These are phyloP conservation scores for Metschnikowia aberdeeniae DNA, from an alignment of 805 yeast genomes.

Conservation along the genomic window DNA sequence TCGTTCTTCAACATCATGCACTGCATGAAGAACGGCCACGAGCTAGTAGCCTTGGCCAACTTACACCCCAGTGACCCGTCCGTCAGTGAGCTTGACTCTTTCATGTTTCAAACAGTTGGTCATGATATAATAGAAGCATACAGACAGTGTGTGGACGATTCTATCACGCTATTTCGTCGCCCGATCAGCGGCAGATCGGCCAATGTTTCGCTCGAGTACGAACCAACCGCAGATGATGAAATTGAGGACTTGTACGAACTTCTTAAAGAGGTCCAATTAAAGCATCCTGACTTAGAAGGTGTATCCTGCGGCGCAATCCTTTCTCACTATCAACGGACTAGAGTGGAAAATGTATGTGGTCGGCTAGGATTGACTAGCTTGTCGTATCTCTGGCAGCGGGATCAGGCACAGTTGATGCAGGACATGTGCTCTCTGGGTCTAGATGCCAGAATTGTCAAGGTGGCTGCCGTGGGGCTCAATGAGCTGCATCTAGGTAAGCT, in stretches of 20 bases:
- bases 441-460: slow-evolving; percentile 86
- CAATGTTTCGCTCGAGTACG: slow-evolving; percentile 66
- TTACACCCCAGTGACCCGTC: slow-evolving; percentile 55
- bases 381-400: slow-evolving; percentile 86
- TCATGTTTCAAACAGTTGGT: slow-evolving; percentile 98
- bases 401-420: slow-evolving; percentile 71
- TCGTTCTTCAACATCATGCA: slow-evolving; percentile 87
- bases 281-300: slow-evolving; percentile 72
- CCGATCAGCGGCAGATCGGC: slow-evolving; percentile 60
- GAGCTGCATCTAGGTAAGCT: slow-evolving; percentile 64
- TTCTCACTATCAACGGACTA: slow-evolving; percentile 89
- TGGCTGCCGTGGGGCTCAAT: slow-evolving; percentile 85
- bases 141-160: slow-evolving; percentile 55
- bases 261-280: slow-evolving; percentile 41
- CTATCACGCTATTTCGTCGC: slow-evolving; percentile 70
- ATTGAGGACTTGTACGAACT: slow-evolving; percentile 75
- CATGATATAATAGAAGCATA: slow-evolving; percentile 69
- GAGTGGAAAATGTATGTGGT: slow-evolving; percentile 88
- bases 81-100: slow-evolving; percentile 74
- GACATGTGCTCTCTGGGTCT: slow-evolving; percentile 68
- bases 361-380: slow-evolving; percentile 65
- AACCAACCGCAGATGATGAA: slow-evolving; percentile 68
- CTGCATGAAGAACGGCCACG: slow-evolving; percentile 82
- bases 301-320: slow-evolving; percentile 95
- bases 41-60: slow-evolving; percentile 80